Evolutionary conservation across 192 early-diverging fungal species (phyloP).

Genomic region (Coemansia guatemalensis): DNA sequence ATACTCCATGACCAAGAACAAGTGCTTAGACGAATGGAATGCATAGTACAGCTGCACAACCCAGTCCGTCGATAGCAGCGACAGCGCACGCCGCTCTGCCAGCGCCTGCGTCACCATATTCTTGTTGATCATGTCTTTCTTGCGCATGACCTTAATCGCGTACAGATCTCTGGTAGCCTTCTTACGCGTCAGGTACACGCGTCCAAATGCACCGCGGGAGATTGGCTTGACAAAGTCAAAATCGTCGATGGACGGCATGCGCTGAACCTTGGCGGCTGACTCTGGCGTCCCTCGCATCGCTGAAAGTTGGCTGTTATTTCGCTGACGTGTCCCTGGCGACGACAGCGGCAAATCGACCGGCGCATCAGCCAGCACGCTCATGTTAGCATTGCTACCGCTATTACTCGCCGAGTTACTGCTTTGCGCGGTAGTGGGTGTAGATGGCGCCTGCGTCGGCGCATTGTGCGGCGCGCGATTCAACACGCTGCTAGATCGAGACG

Average conservation of each 20-base stretch:
- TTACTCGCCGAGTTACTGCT: slow-evolving; percentile 6
- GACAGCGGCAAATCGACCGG: slow-evolving; percentile 18
- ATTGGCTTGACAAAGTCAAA: slow-evolving; percentile 96
- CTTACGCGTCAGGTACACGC: slow-evolving; percentile 85
- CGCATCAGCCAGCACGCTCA: not conserved
- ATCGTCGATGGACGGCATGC: slow-evolving; percentile 82
- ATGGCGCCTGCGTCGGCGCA: slow-evolving; percentile 5
- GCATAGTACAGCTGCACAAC: slow-evolving; percentile 94
- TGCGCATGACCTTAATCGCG: slow-evolving; percentile 92
- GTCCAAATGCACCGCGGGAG: slow-evolving; percentile 92
- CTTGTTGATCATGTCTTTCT: slow-evolving; percentile 91
- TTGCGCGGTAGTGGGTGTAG: slow-evolving; percentile 7
- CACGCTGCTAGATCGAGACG: slow-evolving; percentile 26
- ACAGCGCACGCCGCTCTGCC: slow-evolving; percentile 83
- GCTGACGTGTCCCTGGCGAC: slow-evolving; percentile 41
- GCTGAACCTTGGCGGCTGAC: slow-evolving; percentile 45
- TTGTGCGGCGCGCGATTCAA: slow-evolving; percentile 30
- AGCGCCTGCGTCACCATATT: slow-evolving; percentile 94
- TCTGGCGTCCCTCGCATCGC: slow-evolving; percentile 37
- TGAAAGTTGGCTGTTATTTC: slow-evolving; percentile 46
- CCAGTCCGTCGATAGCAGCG: slow-evolving; percentile 76
- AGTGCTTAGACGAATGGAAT: slow-evolving; percentile 83
- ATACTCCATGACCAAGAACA: slow-evolving; percentile 92
- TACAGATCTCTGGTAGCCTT: slow-evolving; percentile 84
- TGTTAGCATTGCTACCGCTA: slow-evolving; percentile 10